Percentiles rank a stretch among this genome's conserved stretches.
Conservation (phyloP, 345 rosid genomes). For the Streptanthus diversifolius region DNA sequence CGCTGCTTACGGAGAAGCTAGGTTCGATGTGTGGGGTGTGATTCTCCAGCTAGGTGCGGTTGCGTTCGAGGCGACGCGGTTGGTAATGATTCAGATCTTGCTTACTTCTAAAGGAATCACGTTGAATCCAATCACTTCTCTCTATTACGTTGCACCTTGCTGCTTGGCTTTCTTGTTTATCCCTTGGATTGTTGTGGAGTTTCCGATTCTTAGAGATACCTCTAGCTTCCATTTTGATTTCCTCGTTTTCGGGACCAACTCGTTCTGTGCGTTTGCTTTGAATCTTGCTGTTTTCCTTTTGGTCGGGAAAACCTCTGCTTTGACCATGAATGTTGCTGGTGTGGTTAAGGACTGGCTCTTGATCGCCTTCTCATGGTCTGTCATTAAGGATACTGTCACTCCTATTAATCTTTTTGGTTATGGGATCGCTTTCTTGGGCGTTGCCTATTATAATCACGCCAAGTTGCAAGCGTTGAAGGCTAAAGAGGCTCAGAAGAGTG, state of each 20-base stretch:
- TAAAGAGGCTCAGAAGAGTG: conserved; percentile 51
- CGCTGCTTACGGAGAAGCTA: conserved; percentile 65
- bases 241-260: conserved; percentile 53
- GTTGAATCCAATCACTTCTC: conserved; percentile 57
- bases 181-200: conserved; percentile 60
- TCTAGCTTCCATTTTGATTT: conserved; percentile 61
- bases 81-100: conserved; percentile 64
- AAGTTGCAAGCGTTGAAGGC: conserved; percentile 58
- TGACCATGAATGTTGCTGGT: conserved; percentile 88
- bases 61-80: conserved; percentile 55
- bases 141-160: conserved; percentile 64
- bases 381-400: conserved; percentile 71
- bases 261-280: conserved; percentile 65
- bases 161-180: conserved; percentile 52
- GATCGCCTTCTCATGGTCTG: conserved; percentile 84
- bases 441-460: conserved; percentile 65
- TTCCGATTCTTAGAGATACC: conserved; percentile 46
- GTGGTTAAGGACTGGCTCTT: conserved; percentile 79
- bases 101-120: conserved; percentile 54
- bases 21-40: conserved; percentile 61
- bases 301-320: conserved; percentile 78
- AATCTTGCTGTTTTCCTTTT: conserved; percentile 73
- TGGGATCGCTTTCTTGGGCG: conserved; percentile 64
- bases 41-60: conserved; percentile 59
- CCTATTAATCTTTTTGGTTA: conserved; percentile 67